phyloP scores from a whole-genome alignment of 2,329 filamentous ascomycete species.

The Paracoccidioides lutzii region DNA sequence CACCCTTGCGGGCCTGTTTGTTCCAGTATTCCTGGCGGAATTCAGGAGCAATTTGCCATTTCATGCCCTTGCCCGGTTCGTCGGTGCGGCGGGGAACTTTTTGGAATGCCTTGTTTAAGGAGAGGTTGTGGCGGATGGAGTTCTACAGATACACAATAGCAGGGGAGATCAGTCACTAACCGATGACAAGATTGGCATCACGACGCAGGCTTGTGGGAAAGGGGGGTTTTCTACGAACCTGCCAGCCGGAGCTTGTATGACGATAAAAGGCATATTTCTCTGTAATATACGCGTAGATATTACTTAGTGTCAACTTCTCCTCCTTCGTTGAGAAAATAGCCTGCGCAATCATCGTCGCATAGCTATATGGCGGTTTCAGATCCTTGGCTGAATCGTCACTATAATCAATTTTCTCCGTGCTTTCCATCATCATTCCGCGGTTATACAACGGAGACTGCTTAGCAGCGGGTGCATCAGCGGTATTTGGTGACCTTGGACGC shows the following conservation, averaged over 20 bases:
- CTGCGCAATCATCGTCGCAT: slow-evolving; percentile 92
- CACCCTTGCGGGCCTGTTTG: slow-evolving; percentile 40
- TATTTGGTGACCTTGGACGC: slow-evolving; percentile 9
- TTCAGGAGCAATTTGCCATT: slow-evolving; percentile 86
- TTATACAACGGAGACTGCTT: slow-evolving; percentile 38
- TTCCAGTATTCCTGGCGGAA: slow-evolving; percentile 77
- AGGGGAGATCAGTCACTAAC: slow-evolving; percentile 1
- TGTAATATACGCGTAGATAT: slow-evolving; percentile 90
- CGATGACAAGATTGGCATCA: not conserved
- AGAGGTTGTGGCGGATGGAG: slow-evolving; percentile 92
- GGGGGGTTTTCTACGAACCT: slow-evolving; percentile 43
- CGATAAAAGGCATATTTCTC: slow-evolving; percentile 88
- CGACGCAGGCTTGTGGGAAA: not conserved
- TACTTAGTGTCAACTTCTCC: slow-evolving; percentile 77
- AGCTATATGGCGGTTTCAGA: slow-evolving; percentile 90
- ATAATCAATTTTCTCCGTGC: slow-evolving; percentile 40
- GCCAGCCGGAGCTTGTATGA: slow-evolving; percentile 71
- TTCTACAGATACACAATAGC: slow-evolving; percentile 44
- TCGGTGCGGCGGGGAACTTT: slow-evolving; percentile 87
- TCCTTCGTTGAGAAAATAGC: slow-evolving; percentile 79
- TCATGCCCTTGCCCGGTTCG: slow-evolving; percentile 97
- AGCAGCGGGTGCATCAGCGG: slow-evolving; percentile 2
- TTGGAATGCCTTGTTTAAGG: slow-evolving; percentile 84
- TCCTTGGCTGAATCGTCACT: slow-evolving; percentile 76
- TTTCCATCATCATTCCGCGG: slow-evolving; percentile 41